These are phyloP conservation scores for Euphorbia schlechtendalii DNA, from an alignment of 441 rosid genomes.

Conservation along the genomic window DNA sequence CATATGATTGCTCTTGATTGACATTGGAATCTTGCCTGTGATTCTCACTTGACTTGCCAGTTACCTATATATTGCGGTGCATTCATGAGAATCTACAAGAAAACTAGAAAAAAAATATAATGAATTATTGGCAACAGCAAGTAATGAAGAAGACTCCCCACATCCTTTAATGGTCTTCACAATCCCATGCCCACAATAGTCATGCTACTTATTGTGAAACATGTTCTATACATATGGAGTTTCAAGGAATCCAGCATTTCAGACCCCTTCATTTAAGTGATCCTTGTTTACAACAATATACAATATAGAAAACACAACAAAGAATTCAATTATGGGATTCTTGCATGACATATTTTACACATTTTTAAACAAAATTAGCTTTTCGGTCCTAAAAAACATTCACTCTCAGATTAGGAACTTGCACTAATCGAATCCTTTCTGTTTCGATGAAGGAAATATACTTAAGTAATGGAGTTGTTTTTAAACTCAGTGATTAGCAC, in stretches of 20 bases:
- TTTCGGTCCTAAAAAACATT: not conserved
- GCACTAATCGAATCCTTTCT: not conserved
- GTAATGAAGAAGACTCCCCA: not conserved
- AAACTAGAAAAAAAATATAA: not conserved
- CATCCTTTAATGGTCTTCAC: not conserved
- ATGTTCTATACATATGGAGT: not conserved
- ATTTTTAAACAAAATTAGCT: not conserved
- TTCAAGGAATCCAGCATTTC: not conserved
- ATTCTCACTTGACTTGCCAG: constrained; percentile 23
- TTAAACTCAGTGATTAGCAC: not conserved
- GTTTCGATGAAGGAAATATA: not conserved
- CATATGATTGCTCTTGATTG: constrained; percentile 57
- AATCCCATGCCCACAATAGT: constrained; percentile 9
- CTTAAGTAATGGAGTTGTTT: not conserved
- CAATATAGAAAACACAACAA: not conserved
- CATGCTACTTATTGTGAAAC: not conserved
- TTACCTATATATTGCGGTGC: constrained; percentile 31
- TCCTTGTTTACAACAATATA: not conserved
- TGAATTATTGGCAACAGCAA: no score
- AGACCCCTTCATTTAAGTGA: not conserved
- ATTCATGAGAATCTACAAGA: constrained; percentile 13
- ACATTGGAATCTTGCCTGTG: constrained; percentile 12
- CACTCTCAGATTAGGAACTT: not conserved
- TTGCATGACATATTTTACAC: not conserved
- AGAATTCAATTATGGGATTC: not conserved